These are phyloP conservation scores for Niebla homalea DNA, from an alignment of 495 filamentous ascomycete genomes.

Conservation along the genomic window DNA sequence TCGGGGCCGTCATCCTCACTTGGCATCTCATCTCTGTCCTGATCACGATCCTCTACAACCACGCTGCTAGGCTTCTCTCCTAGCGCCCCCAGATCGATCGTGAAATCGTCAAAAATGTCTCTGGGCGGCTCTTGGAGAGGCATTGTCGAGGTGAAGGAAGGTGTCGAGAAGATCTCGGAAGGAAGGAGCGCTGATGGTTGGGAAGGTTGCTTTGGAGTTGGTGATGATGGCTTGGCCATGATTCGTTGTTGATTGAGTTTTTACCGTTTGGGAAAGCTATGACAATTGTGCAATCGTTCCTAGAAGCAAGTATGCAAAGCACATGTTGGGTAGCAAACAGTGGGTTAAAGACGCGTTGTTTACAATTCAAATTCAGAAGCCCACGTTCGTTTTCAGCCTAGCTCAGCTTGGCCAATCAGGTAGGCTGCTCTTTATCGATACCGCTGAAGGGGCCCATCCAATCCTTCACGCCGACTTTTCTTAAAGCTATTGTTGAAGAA, in stretches of 20 bases:
- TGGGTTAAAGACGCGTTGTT: constrained; percentile 10
- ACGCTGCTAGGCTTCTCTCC: constrained; percentile 25
- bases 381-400: no score
- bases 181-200: constrained; percentile 1
- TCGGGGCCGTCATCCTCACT: constrained; percentile 39
- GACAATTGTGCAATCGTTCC: no score
- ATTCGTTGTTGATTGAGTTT: no score
- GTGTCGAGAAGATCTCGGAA: constrained; percentile 10
- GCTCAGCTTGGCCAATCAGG: no score
- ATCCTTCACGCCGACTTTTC: no score
- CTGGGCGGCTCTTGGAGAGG: neutral
- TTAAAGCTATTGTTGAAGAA: no score
- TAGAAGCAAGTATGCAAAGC: no score
- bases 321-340: neutral
- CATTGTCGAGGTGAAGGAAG: constrained; percentile 9
- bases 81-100: constrained; percentile 33
- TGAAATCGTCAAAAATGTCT: constrained; percentile 27
- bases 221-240: neutral
- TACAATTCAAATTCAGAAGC: neutral
- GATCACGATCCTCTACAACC: constrained; percentile 20
- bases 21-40: constrained; percentile 20
- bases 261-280: no score
- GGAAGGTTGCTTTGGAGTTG: neutral
- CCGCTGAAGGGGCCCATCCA: no score
- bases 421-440: no score